Evolutionary conservation across 129 eudicot species (phyloP), one percentile per base, ranked within the genome.

Genomic region (Helianthus annuus): DNA sequence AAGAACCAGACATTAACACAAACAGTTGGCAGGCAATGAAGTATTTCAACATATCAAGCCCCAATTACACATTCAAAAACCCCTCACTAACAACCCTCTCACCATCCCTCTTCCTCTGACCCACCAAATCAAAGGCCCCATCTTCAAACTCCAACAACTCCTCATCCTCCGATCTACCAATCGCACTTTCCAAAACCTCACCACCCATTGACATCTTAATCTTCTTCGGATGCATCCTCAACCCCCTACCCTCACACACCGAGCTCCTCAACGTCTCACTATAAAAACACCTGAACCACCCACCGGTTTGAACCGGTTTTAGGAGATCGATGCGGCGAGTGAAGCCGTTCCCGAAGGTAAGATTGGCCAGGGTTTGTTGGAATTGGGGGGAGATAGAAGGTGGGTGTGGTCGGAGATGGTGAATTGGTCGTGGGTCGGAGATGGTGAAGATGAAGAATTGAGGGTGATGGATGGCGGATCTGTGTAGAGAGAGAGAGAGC

Each of bases 151-250:
- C 74, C 69, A 97, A 97, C 72, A 95, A 39, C 66, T 95, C 99
- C 7, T 84, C 97, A 11, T 86, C 88, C 78, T 95, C 99, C 11
- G 56, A 70, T 48, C 99, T 73, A 7, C 99, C 99, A 32, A 90
- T 88, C 72, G 91, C 97, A 24, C 68, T 75, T 87, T 91, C 91
- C 78, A 95, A 59, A n/a, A n/a, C 80, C 90, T 95, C 99, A 0
- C 99, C 99, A 1, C 97, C 99, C 4, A 4, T 60, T 0, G 99
- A 88, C 97, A 95, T 85, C 76, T 32, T 38, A 69, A 91, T 88
- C 80, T 69, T 91, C 4, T 62, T 88, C 51, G 87, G 83, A 68
- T 79, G 76, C 99, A 95, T 95, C 89, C 93, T 72, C 1, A 95
- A 36, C 67, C 83, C 76, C n/a, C 90, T 95, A 7, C 90, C 96